Evolutionary conservation across 2,329 filamentous ascomycete species (phyloP).

Genomic region (Helotiales sp.): DNA sequence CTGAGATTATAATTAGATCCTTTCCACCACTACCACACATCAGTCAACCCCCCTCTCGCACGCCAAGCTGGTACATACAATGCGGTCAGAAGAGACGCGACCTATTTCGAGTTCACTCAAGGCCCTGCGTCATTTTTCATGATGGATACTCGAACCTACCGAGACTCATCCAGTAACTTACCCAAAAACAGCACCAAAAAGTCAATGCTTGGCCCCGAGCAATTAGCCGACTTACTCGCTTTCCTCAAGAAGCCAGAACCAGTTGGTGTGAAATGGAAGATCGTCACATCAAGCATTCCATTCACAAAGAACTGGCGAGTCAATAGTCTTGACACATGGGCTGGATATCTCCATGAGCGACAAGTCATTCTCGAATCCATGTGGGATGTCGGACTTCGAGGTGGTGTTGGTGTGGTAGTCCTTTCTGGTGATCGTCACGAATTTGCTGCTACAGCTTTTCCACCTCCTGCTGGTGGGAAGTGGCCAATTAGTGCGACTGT

Average conservation of each 20-base stretch:
- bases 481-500: conserved; percentile 68
- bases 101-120: conserved; percentile 87
- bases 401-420: conserved; percentile 76
- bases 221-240: conserved; percentile 75
- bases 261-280: conserved; percentile 84
- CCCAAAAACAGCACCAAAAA: conserved; percentile 65
- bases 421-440: conserved; percentile 95
- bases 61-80: conserved; percentile 46
- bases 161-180: conserved; percentile 63
- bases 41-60: conserved; percentile 76
- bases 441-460: conserved; percentile 85
- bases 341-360: conserved; percentile 83
- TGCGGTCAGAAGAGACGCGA: conserved; percentile 53
- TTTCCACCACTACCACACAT: conserved; percentile 82
- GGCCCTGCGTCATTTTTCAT: conserved; percentile 94
- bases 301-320: conserved; percentile 98
- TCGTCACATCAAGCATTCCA: conserved; percentile 85
- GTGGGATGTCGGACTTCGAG: conserved; percentile 76
- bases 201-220: conserved; percentile 81
- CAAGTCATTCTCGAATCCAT: conserved; percentile 81
- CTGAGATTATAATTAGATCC: no score
- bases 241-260: conserved; percentile 76
- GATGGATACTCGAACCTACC: conserved; percentile 86
- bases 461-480: conserved; percentile 56
- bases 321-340: conserved; percentile 89